phyloP scores from a whole-genome alignment of 805 yeast species.

The Candida ficus region DNA sequence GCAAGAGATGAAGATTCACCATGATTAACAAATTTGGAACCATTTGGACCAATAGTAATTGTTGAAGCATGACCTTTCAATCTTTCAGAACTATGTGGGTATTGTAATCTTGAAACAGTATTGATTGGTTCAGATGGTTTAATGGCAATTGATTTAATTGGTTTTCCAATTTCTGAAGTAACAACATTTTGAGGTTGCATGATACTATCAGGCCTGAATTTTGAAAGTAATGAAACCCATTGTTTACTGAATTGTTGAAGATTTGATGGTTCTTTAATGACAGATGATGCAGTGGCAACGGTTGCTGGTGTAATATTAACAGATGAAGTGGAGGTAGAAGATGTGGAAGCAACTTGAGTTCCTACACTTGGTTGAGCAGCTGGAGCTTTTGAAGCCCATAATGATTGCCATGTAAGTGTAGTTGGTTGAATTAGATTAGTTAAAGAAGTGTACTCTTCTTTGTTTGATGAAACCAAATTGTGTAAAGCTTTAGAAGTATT shows the following conservation, averaged over 20 bases:
- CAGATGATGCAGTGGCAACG: neutral
- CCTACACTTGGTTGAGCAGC: neutral
- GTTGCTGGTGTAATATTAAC: neutral
- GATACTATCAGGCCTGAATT: slow-evolving; percentile 10
- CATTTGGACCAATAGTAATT: slow-evolving; percentile 24
- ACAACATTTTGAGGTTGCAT: slow-evolving; percentile 13
- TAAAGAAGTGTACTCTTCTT: slow-evolving; percentile 8
- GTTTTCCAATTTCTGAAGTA: slow-evolving; percentile 20
- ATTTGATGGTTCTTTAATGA: neutral
- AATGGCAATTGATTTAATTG: slow-evolving; percentile 6
- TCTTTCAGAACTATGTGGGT: slow-evolving; percentile 7
- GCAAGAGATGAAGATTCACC: slow-evolving; percentile 23
- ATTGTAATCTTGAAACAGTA: neutral
- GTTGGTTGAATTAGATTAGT: slow-evolving; percentile 4
- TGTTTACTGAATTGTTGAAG: slow-evolving; percentile 8
- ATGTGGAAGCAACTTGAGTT: neutral
- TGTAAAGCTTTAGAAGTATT: slow-evolving; percentile 11
- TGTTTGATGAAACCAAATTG: slow-evolving; percentile 11
- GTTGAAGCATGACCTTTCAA: slow-evolving; percentile 23
- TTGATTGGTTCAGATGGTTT: neutral
- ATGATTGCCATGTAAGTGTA: slow-evolving; percentile 1
- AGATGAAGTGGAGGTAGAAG: neutral
- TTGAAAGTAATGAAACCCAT: slow-evolving; percentile 16
- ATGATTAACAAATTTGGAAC: slow-evolving; percentile 23
- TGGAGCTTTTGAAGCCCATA: slow-evolving; percentile 3